Evolutionary conservation across 2,329 filamentous ascomycete genomes (phyloP).

Genomic region (Pseudogymnoascus sp.): DNA sequence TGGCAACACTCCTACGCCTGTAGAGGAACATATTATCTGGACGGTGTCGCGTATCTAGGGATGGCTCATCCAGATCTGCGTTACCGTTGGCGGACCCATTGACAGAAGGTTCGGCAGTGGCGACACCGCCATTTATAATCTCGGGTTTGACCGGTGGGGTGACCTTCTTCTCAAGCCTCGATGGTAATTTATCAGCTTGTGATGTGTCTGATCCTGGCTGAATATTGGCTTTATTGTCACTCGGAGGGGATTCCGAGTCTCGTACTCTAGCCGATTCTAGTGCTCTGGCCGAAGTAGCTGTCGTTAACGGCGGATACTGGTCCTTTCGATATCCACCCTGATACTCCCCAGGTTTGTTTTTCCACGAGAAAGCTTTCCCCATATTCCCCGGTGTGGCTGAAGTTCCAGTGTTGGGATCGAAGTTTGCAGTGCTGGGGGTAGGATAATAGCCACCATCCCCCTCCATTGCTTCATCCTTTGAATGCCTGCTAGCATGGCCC

Average conservation of each 20-base stretch:
- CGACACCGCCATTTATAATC: constrained; percentile 23
- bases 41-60: constrained; percentile 39
- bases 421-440: constrained; percentile 16
- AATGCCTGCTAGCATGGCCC: constrained; percentile 45
- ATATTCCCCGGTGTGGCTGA: constrained; percentile 25
- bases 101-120: constrained; percentile 42
- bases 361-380: constrained; percentile 52
- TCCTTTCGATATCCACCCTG: constrained; percentile 24
- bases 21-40: neutral
- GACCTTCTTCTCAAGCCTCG: neutral
- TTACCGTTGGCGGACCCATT: constrained; percentile 52
- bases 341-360: constrained; percentile 54
- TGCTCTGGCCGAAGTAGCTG: constrained; percentile 1
- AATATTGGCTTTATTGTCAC: constrained; percentile 12
- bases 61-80: constrained; percentile 46
- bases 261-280: constrained; percentile 5
- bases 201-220: constrained; percentile 9
- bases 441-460: constrained; percentile 19
- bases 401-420: constrained; percentile 10
- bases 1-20: neutral
- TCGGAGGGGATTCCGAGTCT: constrained; percentile 12
- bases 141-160: neutral
- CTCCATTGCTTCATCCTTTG: constrained; percentile 40
- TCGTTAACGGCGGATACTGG: constrained; percentile 12
- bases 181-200: neutral